A percentile compares a stretch with the other conserved stretches of the same genome.
Conservation (phyloP, 2,329 filamentous ascomycete species). For the Penicillium glabrum region DNA sequence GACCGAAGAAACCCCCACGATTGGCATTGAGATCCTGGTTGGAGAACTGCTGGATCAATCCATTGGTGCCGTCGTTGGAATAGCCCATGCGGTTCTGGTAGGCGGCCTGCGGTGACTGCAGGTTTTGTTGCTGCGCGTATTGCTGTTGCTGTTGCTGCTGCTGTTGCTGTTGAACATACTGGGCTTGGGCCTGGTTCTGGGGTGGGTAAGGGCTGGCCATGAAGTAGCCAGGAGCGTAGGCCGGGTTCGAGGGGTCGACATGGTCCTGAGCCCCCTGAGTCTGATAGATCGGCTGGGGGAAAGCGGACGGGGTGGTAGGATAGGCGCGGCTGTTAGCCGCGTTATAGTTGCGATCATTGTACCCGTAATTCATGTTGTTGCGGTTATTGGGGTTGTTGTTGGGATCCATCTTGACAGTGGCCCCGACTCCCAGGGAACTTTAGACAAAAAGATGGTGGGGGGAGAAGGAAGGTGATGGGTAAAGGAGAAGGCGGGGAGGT, state of each 20-base stretch:
- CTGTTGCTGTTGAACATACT: constrained; percentile 47
- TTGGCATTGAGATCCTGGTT: constrained; percentile 86
- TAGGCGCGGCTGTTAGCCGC: constrained; percentile 67
- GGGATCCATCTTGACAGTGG: constrained; percentile 52
- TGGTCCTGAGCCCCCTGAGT: constrained; percentile 62
- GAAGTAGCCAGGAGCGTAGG: constrained; percentile 58
- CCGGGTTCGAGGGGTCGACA: constrained; percentile 50
- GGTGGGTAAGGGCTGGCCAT: constrained; percentile 61
- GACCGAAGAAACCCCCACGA: constrained; percentile 67
- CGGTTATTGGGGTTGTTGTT: constrained; percentile 55
- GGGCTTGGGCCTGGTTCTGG: constrained; percentile 38
- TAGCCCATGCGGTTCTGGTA: constrained; percentile 54
- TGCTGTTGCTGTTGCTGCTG: constrained; percentile 34
- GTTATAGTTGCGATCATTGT: constrained; percentile 65
- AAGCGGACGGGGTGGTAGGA: constrained; percentile 90
- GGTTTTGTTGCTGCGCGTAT: constrained; percentile 51
- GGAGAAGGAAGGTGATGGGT: constrained; percentile 5
- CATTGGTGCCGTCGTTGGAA: constrained; percentile 82
- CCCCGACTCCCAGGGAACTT: constrained; percentile 46
- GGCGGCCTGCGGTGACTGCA: constrained; percentile 57
- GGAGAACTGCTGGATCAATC: constrained; percentile 91
- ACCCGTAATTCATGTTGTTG: constrained; percentile 50
- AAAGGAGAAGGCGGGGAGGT: constrained; percentile 17
- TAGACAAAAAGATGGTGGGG: constrained; percentile 7
- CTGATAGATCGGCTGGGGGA: constrained; percentile 83